phyloP scores from a whole-genome alignment of 2,329 filamentous ascomycete species.

The Clonostachys chloroleuca region DNA sequence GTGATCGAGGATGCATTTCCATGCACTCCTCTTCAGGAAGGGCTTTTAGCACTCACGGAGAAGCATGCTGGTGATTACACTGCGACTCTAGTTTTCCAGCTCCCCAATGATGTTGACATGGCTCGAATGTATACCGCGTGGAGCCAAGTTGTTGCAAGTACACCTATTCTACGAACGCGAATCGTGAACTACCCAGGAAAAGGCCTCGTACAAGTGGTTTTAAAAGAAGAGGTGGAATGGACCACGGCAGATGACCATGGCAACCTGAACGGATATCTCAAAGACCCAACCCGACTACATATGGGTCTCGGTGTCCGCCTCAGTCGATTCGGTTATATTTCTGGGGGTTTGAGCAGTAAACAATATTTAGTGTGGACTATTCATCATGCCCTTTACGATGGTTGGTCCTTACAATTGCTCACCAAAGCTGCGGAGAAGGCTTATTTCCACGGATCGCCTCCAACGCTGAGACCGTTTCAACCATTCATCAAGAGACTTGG shows the following conservation, averaged over 20 bases:
- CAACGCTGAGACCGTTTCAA: conserved; percentile 22
- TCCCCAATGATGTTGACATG: too few species aligned
- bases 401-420: conserved; percentile 5
- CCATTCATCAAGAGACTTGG: conserved; percentile 29
- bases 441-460: conserved; percentile 9
- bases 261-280: background rate
- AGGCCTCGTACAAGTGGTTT: too few species aligned
- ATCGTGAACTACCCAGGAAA: too few species aligned
- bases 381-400: conserved; percentile 13
- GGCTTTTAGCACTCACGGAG: conserved; percentile 24
- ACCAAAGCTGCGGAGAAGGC: background rate
- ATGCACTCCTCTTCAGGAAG: conserved; percentile 28
- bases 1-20: conserved; percentile 28
- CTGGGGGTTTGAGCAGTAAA: background rate
- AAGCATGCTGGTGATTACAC: conserved; percentile 23
- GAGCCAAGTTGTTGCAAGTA: too few species aligned
- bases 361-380: conserved; percentile 10
- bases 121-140: too few species aligned
- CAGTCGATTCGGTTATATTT: conserved; percentile 7
- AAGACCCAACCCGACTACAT: too few species aligned
- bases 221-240: too few species aligned
- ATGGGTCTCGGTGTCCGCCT: conserved; percentile 12
- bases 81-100: background rate
- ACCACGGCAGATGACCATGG: conserved; percentile 19
- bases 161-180: too few species aligned